Evolutionary conservation across 768 basidiomycete genomes (phyloP), one percentile per base, ranked within the genome.

Genomic region (Pleurotus eryngii): DNA sequence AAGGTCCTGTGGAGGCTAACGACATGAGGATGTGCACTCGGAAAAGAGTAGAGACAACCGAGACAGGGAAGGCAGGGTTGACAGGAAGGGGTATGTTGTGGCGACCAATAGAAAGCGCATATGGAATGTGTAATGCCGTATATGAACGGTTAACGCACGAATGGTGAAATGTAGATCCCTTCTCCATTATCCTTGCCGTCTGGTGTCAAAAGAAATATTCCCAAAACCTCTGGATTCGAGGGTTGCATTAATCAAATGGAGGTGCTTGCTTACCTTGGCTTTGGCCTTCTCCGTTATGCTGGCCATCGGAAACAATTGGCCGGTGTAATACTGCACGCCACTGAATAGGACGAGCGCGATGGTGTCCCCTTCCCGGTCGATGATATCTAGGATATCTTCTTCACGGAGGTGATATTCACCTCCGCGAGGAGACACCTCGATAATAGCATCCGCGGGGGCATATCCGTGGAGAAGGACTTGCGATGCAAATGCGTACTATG

Each of bases 271-370:
- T 68, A 92, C 94, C 80, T 92, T 84, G 60, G 83, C 85, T 67
- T 95, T 87, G 27, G 92, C 90, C 56, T 90, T 92, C 59, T 78
- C 80, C 14, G 96, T 94, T 67, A 99, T 88, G 22, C 76, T 73
- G 67, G 88, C 67, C 75, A 98, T 93, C 53, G 93, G 89, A 75
- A 99, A 98, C 73, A 78, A 85, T 71, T 99, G 95, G 12, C 95
- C 97, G 20, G 94, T 96, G 74, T 98, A 99, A 75, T 95, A 99
- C 71, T 98, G 96, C 35, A 98, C 86, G 2, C 96, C 93, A 56
- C 90, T 87, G 67, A 99, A 90, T 59, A 98, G 81, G 58, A 98
- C 93, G 40, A 99, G 80, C 27, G 97, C 91, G 62, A 98, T 93
- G 46, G 79, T 79, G 49, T 80, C 63, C 14, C 91, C 92, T 68